phyloP scores from a whole-genome alignment of 108 stramenopile genomes.

The Discostella pseudostelligera region DNA sequence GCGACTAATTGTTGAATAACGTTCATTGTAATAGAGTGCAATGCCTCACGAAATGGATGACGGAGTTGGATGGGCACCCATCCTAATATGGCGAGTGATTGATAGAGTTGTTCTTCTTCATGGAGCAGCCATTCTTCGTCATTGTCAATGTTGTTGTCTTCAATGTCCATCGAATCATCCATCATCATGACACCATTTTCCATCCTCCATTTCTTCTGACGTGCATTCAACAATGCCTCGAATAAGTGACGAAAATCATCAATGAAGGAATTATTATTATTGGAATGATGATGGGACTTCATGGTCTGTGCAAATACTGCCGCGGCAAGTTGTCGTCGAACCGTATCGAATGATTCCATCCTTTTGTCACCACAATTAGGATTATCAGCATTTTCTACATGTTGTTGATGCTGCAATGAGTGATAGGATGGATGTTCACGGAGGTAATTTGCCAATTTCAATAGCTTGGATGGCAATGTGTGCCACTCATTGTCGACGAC shows the following conservation, averaged over 20 bases:
- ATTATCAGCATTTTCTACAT: too few relatives aligned
- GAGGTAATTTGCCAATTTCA: too few relatives aligned
- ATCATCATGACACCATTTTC: background rate
- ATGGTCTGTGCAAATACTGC: slow-evolving; percentile 51
- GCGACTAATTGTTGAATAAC: slow-evolving; percentile 45
- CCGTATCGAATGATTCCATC: too few relatives aligned
- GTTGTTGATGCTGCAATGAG: too few relatives aligned
- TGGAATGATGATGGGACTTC: too few relatives aligned
- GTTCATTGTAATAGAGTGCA: slow-evolving; percentile 46
- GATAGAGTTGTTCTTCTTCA: slow-evolving; percentile 41
- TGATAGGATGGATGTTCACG: too few relatives aligned
- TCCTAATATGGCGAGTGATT: slow-evolving; percentile 45
- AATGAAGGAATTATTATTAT: slow-evolving; percentile 42
- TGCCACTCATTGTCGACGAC: background rate
- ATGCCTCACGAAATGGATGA: slow-evolving; percentile 45
- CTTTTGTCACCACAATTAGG: background rate
- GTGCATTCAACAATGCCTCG: slow-evolving; percentile 35
- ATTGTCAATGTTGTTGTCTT: slow-evolving; percentile 36
- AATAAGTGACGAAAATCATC: slow-evolving; percentile 51
- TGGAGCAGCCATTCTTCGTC: background rate
- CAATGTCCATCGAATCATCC: slow-evolving; percentile 20
- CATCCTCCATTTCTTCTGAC: slow-evolving; percentile 37
- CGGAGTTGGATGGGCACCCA: slow-evolving; percentile 56
- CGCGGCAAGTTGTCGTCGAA: slow-evolving; percentile 41
- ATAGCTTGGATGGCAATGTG: too few relatives aligned